Evolutionary conservation across 2,329 filamentous ascomycete genomes (phyloP), one percentile per base, ranked within the genome.

Genomic region (Pleoardoris graminearum): DNA sequence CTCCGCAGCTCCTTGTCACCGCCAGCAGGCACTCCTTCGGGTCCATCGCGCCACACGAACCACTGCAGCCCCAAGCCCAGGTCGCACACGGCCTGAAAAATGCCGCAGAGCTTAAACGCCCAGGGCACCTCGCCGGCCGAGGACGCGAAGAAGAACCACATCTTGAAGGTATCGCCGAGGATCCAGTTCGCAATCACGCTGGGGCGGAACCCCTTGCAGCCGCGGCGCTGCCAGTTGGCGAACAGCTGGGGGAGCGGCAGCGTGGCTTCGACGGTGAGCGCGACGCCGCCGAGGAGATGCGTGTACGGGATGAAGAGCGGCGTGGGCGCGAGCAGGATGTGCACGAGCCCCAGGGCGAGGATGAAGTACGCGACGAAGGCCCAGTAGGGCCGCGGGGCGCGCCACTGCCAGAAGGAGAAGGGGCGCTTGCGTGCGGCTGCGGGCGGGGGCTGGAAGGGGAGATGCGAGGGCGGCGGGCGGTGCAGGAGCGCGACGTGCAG

Each of bases 341-440:
- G 87, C 62, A 87, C 76, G 4, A 81, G 77, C 22, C 85, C 74
- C 42, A 93, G 79, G 16, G 73, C 75, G 54, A 80, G 77, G 56
- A 85, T 82, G 56, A 91, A 81, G 75, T 88, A 90, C 36, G 84
- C 75, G 23, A 94, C 69, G 66, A 91, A 91, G 51, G 86, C 80
- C 90, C 90, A 95, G 76, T 93, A 92, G 76, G 88, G 88, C 63
- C 85, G 85, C 5, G 85, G 80, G 17, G 83, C 84, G 51, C 85
- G 81, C 90, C 90, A 93, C 72, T 90, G 88, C 90, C 90, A 93
- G 71, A 93, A 93, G 65, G 85, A 82, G 68, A 86, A 92, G 0
- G 89, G 89, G 21, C 89, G 79, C 55, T 77, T 79, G 2, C 22
- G 37, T 50, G 73, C 67, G 66, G 58, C 70, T 52, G 67, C 75